Percentiles rank a stretch among this genome's conserved stretches.
phyloP scores from a whole-genome alignment of 176 grass and related monocot genomes.

The Poa pratensis region DNA sequence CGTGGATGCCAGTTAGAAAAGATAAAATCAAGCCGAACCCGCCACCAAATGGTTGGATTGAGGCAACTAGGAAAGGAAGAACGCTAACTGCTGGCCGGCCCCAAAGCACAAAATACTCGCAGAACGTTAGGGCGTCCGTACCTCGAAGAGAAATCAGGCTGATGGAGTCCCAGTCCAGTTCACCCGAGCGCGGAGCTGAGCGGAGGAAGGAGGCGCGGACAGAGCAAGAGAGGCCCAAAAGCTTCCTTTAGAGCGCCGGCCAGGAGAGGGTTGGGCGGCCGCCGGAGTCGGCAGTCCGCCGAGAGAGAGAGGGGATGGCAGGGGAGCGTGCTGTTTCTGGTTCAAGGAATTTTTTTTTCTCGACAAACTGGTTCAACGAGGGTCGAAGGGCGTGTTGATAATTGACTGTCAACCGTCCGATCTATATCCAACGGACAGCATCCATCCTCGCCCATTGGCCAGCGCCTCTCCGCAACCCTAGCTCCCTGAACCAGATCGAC shows the following conservation, averaged over 20 bases:
- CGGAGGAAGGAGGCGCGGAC: background rate
- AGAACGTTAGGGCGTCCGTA: background rate
- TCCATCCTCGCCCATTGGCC: background rate
- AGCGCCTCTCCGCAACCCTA: constrained; percentile 8
- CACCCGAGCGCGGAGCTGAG: background rate
- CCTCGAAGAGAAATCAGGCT: background rate
- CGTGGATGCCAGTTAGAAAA: background rate
- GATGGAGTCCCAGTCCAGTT: background rate
- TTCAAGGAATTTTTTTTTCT: background rate
- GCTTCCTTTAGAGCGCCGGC: background rate
- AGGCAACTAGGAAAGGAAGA: background rate
- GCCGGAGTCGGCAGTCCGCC: background rate
- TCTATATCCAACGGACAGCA: background rate
- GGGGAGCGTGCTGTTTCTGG: background rate
- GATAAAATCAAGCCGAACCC: background rate
- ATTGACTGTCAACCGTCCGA: background rate
- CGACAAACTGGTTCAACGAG: background rate
- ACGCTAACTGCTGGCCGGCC: background rate
- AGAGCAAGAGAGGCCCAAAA: background rate
- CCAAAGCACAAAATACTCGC: background rate
- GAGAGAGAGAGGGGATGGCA: background rate
- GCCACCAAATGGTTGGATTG: background rate
- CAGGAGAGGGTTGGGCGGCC: background rate
- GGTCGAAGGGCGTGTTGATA: background rate
- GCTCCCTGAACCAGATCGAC: background rate